Evolutionary conservation across 192 early-diverging fungal genomes (phyloP).

Genomic region (Backusella australiensis): DNA sequence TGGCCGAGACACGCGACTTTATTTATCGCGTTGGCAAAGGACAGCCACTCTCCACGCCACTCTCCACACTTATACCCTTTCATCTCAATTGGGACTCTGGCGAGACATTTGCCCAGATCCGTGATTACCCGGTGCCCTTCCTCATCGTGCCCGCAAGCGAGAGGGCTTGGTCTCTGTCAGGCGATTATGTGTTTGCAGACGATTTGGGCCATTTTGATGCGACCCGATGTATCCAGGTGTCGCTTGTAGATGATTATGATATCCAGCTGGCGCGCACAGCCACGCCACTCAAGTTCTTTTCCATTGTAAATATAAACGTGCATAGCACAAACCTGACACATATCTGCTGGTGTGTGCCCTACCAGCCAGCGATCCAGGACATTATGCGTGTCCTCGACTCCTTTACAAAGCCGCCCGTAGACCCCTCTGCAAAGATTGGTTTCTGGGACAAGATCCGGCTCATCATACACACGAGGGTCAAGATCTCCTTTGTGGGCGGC

Average conservation of each 20-base stretch:
- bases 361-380: constrained; percentile 43
- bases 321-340: constrained; percentile 14
- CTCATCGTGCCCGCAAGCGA: constrained; percentile 35
- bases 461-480: constrained; percentile 39
- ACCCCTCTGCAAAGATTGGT: constrained; percentile 38
- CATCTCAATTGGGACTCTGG: constrained; percentile 33
- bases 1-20: constrained; percentile 33
- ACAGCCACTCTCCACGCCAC: constrained; percentile 36
- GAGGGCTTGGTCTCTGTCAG: constrained; percentile 31
- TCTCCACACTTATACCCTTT: constrained; percentile 39
- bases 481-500: constrained; percentile 31
- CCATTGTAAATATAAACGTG: constrained; percentile 37
- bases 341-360: constrained; percentile 36
- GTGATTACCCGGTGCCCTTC: constrained; percentile 44
- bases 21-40: constrained; percentile 41
- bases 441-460: constrained; percentile 48
- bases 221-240: constrained; percentile 22
- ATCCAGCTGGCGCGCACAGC: constrained; percentile 28
- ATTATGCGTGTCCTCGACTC: constrained; percentile 32
- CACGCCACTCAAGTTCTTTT: constrained; percentile 44
- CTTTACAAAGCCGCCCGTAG: constrained; percentile 39
- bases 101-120: constrained; percentile 36
- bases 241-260: constrained; percentile 12
- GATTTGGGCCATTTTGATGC: constrained; percentile 30
- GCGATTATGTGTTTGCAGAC: constrained; percentile 44